Percentiles rank a stretch among this genome's conserved stretches.
Evolutionary conservation across 1,139 yeast genomes (phyloP).

Genomic region (Suhomyces atakaporum): DNA sequence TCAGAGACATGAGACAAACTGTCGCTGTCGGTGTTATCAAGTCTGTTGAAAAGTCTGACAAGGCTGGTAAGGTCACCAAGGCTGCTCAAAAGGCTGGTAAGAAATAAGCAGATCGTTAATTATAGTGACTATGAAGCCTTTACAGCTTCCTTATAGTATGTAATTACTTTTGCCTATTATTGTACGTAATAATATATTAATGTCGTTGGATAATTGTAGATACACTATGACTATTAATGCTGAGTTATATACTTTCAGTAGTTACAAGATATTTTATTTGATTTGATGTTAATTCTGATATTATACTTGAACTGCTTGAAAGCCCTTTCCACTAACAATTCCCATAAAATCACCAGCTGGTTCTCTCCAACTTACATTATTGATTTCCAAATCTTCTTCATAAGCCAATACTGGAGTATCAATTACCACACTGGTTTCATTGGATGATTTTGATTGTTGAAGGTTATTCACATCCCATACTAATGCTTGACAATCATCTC

Average conservation of each 20-base stretch:
- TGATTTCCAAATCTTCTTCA: conserved; percentile 67
- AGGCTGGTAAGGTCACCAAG: conserved; percentile 99
- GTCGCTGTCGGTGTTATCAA: conserved; percentile 99
- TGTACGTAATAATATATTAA: conserved; percentile 12
- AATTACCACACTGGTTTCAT: conserved; percentile 22
- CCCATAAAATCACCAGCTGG: conserved; percentile 78
- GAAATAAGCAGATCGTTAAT: conserved; percentile 61
- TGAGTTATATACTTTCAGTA: not conserved
- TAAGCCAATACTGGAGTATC: conserved; percentile 56
- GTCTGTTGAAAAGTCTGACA: conserved; percentile 93
- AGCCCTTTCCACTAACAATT: conserved; percentile 73
- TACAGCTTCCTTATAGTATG: conserved; percentile 3
- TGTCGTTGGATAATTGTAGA: conserved; percentile 5
- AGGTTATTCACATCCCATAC: conserved; percentile 70
- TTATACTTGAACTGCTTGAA: conserved; percentile 62
- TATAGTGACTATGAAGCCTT: conserved; percentile 1
- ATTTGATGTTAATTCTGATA: no score
- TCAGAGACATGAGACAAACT: conserved; percentile 99
- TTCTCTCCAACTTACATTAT: conserved; percentile 74
- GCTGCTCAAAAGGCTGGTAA: conserved; percentile 98
- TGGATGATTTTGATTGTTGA: conserved; percentile 7
- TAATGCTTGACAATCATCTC: conserved; percentile 89
- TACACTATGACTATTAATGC: no score
- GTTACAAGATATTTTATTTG: not conserved
- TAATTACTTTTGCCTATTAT: conserved; percentile 8